Conservation (phyloP, 202 grass and related monocot genomes). For the Setaria viridis region DNA sequence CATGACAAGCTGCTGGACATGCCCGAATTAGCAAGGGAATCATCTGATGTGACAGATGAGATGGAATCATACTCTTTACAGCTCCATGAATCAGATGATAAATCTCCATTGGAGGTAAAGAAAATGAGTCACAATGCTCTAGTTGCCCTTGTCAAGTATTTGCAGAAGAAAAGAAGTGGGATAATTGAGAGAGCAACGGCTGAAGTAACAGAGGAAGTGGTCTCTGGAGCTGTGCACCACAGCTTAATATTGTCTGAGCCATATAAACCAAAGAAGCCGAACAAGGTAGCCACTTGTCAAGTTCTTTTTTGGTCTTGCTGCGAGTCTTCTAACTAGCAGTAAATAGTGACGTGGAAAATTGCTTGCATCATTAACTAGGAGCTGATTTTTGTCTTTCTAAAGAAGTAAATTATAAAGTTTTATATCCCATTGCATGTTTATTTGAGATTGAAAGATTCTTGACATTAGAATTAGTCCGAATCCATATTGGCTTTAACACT, state of each 20-base stretch:
- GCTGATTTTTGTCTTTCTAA: slow-evolving; percentile 8
- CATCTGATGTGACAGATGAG: slow-evolving; percentile 91
- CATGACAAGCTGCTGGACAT: slow-evolving; percentile 69
- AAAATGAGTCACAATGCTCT: slow-evolving; percentile 94
- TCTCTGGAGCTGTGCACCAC: slow-evolving; percentile 91
- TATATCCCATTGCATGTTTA: slow-evolving; percentile 1
- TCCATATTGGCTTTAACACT: slow-evolving; percentile 13
- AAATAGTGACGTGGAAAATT: slow-evolving; percentile 23
- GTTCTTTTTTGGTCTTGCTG: slow-evolving; percentile 34
- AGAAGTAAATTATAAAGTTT: slow-evolving; percentile 20
- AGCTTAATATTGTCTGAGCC: slow-evolving; percentile 82
- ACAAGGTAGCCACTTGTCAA: slow-evolving; percentile 62
- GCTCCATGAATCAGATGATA: slow-evolving; percentile 76
- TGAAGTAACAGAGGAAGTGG: slow-evolving; percentile 96
- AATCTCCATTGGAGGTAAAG: slow-evolving; percentile 72
- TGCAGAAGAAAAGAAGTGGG: slow-evolving; percentile 94
- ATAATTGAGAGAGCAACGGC: slow-evolving; percentile 96
- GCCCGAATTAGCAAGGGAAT: slow-evolving; percentile 76
- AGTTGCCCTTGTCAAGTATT: slow-evolving; percentile 89
- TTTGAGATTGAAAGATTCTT: slow-evolving; percentile 15
- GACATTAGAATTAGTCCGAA: not conserved
- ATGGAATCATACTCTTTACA: slow-evolving; percentile 73
- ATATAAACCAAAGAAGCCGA: slow-evolving; percentile 74
- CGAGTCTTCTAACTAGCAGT: not conserved
- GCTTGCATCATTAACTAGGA: slow-evolving; percentile 26